Conservation (phyloP, 23 red algal genomes). For the Gracilariopsis chorda region DNA sequence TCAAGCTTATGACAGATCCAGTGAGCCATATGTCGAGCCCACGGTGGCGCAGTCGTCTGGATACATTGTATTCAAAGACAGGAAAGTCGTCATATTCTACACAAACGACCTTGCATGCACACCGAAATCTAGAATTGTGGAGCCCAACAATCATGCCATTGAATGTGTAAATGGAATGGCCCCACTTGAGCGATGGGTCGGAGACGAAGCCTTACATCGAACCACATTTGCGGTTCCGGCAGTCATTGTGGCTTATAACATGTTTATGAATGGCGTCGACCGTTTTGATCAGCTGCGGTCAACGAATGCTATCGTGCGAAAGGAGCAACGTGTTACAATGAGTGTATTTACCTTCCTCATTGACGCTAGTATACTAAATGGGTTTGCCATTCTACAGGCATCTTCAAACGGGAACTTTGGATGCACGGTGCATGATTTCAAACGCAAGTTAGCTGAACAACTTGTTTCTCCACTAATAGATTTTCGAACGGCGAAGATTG, state of each 20-base stretch:
- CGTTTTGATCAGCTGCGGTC: background rate
- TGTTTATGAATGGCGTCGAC: background rate
- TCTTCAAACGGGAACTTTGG: too few species aligned
- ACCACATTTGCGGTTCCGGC: background rate
- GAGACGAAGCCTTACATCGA: background rate
- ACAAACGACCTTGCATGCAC: background rate
- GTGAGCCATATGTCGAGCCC: background rate
- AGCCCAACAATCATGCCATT: background rate
- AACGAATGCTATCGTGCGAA: background rate
- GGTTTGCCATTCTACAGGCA: background rate
- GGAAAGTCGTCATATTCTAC: background rate
- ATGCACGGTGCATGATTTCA: background rate
- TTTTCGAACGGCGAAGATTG: background rate
- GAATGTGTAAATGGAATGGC: background rate
- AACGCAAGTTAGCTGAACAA: background rate
- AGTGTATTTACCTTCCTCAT: background rate
- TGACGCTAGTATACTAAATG: slow-evolving; percentile 2
- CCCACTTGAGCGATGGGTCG: background rate
- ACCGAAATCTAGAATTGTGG: background rate
- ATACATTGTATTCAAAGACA: background rate
- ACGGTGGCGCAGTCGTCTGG: too few species aligned
- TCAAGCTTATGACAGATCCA: background rate
- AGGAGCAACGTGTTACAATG: background rate
- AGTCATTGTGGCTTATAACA: background rate
- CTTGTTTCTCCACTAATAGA: background rate